Base-by-base conservation (phyloP, 2,329 filamentous ascomycete species). In the Aureobasidium vineae region DNA sequence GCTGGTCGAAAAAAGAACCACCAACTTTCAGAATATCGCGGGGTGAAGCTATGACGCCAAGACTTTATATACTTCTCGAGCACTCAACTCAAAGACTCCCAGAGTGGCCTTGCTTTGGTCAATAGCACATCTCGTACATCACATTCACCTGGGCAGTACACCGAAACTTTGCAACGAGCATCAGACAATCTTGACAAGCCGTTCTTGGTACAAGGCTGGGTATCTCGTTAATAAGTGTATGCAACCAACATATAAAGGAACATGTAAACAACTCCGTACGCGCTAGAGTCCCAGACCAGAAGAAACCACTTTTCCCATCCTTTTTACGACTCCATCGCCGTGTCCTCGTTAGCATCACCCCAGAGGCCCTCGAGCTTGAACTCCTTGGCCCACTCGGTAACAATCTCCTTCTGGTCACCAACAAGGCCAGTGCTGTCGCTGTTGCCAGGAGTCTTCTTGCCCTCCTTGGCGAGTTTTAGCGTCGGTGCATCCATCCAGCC, bases 311-410 rank as follows among this genome's bases (percentile, higher is more conserved):
- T 64, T 64, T 53, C 23, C 43, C 41, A 41, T 7, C 2, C 49
- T 33, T 38, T 28, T 54, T 52, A 66, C 21, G 64, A 43, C 65
- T 66, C 56, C 57, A 66, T 63, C 23, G 65, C 64, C 31, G 33
- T 66, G 31, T 63, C 65, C 19, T 56, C 56, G 33, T 63, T 41
- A 59, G 33, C 23, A 45, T 76, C 77, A 13, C 91, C 92, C 90
- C 91, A 98, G 16, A 99, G 80, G 1, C 92, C 95, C 69, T 97
- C 95, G 10, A 99, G 61, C 57, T 68, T 69, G 60, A 69, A 68
- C 54, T 69, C 68, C 65, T 68, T 68, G 61, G 66, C 67, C 68
- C 69, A 68, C 23, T 65, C 60, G 23, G 60, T 68, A 41, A 68
- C 64, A 45, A 70, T 67, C 57, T 70, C 64, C 41, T 66, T 67